Evolutionary conservation across 2,329 filamentous ascomycete genomes (phyloP), one percentile per base, ranked within the genome.

Genomic region (Fusarium paranaense): DNA sequence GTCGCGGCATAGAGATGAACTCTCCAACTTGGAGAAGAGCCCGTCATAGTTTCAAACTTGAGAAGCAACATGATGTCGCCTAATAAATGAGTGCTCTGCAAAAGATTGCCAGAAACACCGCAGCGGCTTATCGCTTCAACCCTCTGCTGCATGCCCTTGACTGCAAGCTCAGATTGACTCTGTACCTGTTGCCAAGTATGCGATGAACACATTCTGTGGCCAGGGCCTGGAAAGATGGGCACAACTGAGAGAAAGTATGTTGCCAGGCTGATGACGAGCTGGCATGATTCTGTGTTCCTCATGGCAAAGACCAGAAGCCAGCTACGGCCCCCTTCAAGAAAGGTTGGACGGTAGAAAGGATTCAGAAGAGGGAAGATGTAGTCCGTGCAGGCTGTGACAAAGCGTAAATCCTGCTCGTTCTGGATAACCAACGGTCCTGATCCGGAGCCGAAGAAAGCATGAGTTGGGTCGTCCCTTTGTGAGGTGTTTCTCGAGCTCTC

Each of bases 251-350:
- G 40, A 35, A 73, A 67, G 56, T 70, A 72, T 16, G 69, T 69
- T 2, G 33, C 10, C 2, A 72, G 16, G 58, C 86, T 85, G 11
- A 90, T 80, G 18, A 84, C 83, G 0, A 85, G 83, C 73, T 89
- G 87, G 72, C 86, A 87, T 13, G 89, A 78, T 4, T 87, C 82
- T 54, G 85, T 85, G 73, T 86, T 88, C 35, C 82, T 84, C 40
- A 85, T 82, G 13, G 90, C 81, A 63, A 88, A 79, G 18, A 86
- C 82, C 7, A 90, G 79, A 27, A 90, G 81, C 88, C 88, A 90
- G 9, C 84, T 83, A 45, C 86, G 83, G 5, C 88, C 88, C 10
- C 86, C 85, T 71, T 87, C 81, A 8, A 86, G 77, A 2, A 88
- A 70, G 2, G 82, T 81, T 0, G 89, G 87, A 2, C 83, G 83